Evolutionary conservation across 345 rosid species (phyloP), one percentile per base, ranked within the genome.

Genomic region (Rhizophora mangle): DNA sequence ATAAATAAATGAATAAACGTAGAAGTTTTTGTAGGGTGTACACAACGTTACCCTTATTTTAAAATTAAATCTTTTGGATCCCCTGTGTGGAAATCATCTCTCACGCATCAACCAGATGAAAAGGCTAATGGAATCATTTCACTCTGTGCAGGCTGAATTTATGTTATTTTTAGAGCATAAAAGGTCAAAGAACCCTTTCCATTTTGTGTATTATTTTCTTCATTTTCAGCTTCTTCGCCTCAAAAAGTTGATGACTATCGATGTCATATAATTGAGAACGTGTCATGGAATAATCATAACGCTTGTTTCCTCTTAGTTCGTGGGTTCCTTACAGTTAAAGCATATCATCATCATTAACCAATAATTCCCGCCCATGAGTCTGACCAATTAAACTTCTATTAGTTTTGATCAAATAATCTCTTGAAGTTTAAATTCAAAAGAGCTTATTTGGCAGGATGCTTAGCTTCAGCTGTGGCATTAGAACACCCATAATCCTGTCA

Each of bases 221-320:
- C 76, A 62, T 72, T 69, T 70, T 80, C 46, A 72, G 76, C 83
- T 79, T 21, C 6, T 72, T 43, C 47, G 31, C 19, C 29, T 65
- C 37, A 27, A 68, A 74, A 74, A 68, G 49, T 56, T 32, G 60
- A 20, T 19, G 70, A 51, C 60, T 16, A 22, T 62, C 24, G 5
- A 46, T 8, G 46, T 29, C 53, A 2, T 3, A 46, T 9, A 51
- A 51, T 22, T 61, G 10, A 34, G 37, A 34, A 34, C 37, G 2
- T 34, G 37, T 7, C 37, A 1, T 8, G 37, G 10, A 34, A 34
- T 7, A 7, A 34, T 34, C 37, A 8, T 7, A 34, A 34, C 37
- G 37, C 37, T 1, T 8, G 37, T 7, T 34, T 34, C 37, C 8
- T 34, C 2, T 7, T 34, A 1, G 37, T 34, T 34, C 37, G 37